phyloP scores from a whole-genome alignment of 495 filamentous ascomycete species.

The Tuber borchii region DNA sequence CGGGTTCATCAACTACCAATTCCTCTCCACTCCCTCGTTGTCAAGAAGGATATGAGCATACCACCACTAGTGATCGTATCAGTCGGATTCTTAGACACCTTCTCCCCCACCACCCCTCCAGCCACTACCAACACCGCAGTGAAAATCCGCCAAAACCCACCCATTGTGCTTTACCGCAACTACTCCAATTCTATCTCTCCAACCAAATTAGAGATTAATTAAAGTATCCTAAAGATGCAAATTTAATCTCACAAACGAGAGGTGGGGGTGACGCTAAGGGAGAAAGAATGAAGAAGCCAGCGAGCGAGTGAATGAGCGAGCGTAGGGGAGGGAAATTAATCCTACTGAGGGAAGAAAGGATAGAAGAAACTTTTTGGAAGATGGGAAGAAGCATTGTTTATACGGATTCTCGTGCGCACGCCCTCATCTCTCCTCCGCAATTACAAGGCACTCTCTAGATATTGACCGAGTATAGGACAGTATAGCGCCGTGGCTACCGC shows the following conservation, averaged over 20 bases:
- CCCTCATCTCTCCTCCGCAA: neutral
- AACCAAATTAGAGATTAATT: neutral
- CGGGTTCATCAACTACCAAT: slow-evolving; percentile 13
- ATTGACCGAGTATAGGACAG: neutral
- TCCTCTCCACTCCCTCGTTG: neutral
- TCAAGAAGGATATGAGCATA: slow-evolving; percentile 6
- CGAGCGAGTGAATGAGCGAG: neutral
- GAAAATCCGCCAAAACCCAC: slow-evolving; percentile 2
- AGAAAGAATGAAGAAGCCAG: neutral
- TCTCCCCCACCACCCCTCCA: slow-evolving; percentile 7
- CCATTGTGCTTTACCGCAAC: neutral
- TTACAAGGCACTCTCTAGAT: neutral
- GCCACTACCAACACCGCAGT: neutral
- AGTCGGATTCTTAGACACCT: slow-evolving; percentile 32
- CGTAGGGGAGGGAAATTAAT: neutral
- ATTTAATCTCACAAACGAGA: neutral
- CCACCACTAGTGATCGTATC: slow-evolving; percentile 40
- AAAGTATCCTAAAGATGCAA: neutral
- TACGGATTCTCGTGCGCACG: neutral
- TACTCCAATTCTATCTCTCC: neutral
- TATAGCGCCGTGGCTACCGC: neutral
- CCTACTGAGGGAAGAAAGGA: neutral
- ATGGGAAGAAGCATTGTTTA: slow-evolving; percentile 4
- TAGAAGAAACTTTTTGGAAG: neutral
- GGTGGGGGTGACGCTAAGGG: neutral